Evolutionary conservation across 164 flowering plant species (phyloP).

Genomic region (Chimonanthus salicifolius): DNA sequence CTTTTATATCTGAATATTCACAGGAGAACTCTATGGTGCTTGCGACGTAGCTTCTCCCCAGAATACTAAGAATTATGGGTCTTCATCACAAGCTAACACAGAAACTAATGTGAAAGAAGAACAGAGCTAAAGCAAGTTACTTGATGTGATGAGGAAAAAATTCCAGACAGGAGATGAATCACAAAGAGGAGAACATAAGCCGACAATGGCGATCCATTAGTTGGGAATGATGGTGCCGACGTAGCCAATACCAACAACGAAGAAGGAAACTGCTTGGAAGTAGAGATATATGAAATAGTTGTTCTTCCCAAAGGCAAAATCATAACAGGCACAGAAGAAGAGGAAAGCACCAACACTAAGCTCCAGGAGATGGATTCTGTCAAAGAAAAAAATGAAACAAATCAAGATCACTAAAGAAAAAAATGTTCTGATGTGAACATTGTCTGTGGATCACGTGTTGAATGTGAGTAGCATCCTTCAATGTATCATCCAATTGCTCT

Average conservation of each 20-base stretch:
- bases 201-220: neutral
- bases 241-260: constrained; percentile 65
- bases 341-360: constrained; percentile 53
- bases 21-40: constrained; percentile 10
- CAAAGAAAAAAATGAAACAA: neutral
- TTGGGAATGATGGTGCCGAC: constrained; percentile 69
- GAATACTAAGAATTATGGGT: constrained; percentile 9
- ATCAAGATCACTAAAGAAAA: neutral
- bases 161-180: constrained; percentile 3
- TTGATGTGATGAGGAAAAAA: constrained; percentile 1
- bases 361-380: constrained; percentile 61
- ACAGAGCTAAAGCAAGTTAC: constrained; percentile 1
- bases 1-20: constrained; percentile 11
- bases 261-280: constrained; percentile 66
- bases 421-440: too few relatives aligned
- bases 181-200: neutral
- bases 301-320: constrained; percentile 51
- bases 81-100: constrained; percentile 9
- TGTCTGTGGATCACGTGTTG: neutral
- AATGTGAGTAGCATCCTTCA: too few relatives aligned
- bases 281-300: constrained; percentile 63
- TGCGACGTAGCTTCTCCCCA: constrained; percentile 4
- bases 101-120: constrained; percentile 5
- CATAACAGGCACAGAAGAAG: constrained; percentile 61
- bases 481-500: too few relatives aligned